phyloP scores from a whole-genome alignment of 805 yeast genomes.

The Myxozyma vanderwaltii region DNA sequence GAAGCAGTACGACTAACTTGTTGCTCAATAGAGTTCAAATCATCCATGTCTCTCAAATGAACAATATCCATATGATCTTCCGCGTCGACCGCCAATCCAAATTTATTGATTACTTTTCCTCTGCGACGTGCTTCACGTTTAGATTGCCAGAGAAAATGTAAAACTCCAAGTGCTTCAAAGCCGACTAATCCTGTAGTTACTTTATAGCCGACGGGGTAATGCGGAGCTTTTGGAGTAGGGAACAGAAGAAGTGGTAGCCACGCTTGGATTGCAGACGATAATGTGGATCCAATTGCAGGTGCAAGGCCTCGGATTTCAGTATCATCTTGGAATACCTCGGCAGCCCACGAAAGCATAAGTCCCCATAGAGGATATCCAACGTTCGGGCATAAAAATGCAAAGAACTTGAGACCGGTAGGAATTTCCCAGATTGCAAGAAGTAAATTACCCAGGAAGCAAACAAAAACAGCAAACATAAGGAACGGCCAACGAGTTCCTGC shows the following conservation, averaged over 20 bases:
- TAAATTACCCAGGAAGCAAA: constrained; percentile 19
- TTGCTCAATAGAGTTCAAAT: background rate
- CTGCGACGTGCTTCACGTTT: constrained; percentile 9
- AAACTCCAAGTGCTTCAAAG: constrained; percentile 10
- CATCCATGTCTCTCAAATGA: background rate
- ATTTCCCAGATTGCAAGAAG: constrained; percentile 28
- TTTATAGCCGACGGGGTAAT: constrained; percentile 34
- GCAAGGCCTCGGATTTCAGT: constrained; percentile 39
- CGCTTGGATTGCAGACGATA: constrained; percentile 43
- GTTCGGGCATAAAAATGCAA: constrained; percentile 18
- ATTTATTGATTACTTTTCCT: constrained; percentile 13
- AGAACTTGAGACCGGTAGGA: constrained; percentile 14
- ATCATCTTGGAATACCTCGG: constrained; percentile 37
- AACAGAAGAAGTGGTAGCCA: constrained; percentile 44
- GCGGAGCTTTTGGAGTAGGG: constrained; percentile 44
- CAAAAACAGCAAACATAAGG: constrained; percentile 20
- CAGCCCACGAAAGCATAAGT: constrained; percentile 33
- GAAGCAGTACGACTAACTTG: background rate
- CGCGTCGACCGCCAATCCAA: constrained; percentile 14
- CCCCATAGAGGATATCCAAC: constrained; percentile 23
- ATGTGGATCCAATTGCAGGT: constrained; percentile 41
- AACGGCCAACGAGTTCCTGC: constrained; percentile 40
- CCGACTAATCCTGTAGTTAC: constrained; percentile 20
- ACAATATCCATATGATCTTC: background rate
- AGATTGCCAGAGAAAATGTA: constrained; percentile 10